Conservation (phyloP, 2,329 filamentous ascomycete species). For the Harringtonia aguacate region DNA sequence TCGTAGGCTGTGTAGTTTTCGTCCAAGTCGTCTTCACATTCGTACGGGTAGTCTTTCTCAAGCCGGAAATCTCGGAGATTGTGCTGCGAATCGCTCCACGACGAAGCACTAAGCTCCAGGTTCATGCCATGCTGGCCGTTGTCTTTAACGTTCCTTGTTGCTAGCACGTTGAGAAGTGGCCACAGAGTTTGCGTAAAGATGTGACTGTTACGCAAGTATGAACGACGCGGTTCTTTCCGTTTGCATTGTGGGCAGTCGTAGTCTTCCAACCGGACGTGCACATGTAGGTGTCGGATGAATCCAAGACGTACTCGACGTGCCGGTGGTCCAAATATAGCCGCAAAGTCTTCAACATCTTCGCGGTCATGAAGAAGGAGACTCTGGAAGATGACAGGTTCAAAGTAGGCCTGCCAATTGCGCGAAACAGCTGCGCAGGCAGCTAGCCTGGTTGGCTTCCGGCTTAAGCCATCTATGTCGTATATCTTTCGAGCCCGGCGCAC, state of each 20-base stretch:
- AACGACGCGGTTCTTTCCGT: not conserved
- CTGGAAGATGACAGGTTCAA: slow-evolving; percentile 2
- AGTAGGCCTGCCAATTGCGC: slow-evolving; percentile 4
- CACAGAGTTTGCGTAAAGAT: not conserved
- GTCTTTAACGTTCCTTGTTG: not conserved
- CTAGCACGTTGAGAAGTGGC: not conserved
- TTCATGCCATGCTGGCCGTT: not conserved
- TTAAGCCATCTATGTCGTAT: not conserved
- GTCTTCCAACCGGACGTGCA: not conserved
- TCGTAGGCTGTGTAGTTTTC: not conserved
- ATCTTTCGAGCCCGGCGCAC: not conserved
- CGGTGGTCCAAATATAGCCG: not conserved
- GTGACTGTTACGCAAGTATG: not conserved
- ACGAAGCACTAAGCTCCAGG: not conserved
- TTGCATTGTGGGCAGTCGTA: not conserved
- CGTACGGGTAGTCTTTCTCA: not conserved
- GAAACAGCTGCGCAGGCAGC: slow-evolving; percentile 2
- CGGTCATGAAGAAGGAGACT: not conserved
- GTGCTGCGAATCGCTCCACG: not conserved
- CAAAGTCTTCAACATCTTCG: not conserved
- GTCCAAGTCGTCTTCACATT: not conserved
- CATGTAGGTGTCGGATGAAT: not conserved
- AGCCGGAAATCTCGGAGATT: not conserved
- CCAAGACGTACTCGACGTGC: not conserved
- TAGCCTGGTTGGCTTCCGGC: not conserved